Evolutionary conservation across 1,284 basidiomycete species (phyloP), one percentile per base, ranked within the genome.

Genomic region (Puccinia hordei): DNA sequence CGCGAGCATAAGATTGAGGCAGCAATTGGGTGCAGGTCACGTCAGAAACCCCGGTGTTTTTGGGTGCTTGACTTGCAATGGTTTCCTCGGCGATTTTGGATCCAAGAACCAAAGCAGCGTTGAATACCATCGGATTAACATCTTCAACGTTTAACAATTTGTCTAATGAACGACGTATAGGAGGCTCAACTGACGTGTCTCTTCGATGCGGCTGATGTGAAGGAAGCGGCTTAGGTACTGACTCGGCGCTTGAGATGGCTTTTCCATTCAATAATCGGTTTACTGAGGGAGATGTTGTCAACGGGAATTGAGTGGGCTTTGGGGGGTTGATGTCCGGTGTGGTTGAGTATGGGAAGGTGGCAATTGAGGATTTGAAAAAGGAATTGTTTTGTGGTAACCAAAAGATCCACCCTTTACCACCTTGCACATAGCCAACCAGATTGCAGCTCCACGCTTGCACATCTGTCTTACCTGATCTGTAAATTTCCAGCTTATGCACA

Each of bases 321-420:
- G 24, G 12, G 2, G 65, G 65, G 8, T 22, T 49, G 24, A 46
- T n/a, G 24, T 5, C 10, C 4, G 65, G 12, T 3, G 49, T 27
- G 22, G 1, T 41, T 9, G 66, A 69, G 35, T 69, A 69, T 27
- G 66, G 44, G 22, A 69, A 69, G 1, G 6, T 4, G 2, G 66
- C 66, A 13, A 69, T 49, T 1, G 44, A 69, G 4, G 44, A 69
- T 15, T 69, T 44, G 46, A 49, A 69, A 19, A 69, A 69, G 24
- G 44, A 27, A 27, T 69, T 69, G 27, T 35, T 51, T 9, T 22
- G 49, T 12, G 66, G 66, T 6, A 69, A 27, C 41, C 30, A 69
- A 19, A 69, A 69, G 2, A 69, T 69, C 66, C 66, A 69, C 2
- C 66, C 66, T n/a, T 69, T 69, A 1, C 66, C 65, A 6, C 65